Base-by-base conservation (phyloP, 257 asterid genomes). In the Henckelia pumila region DNA sequence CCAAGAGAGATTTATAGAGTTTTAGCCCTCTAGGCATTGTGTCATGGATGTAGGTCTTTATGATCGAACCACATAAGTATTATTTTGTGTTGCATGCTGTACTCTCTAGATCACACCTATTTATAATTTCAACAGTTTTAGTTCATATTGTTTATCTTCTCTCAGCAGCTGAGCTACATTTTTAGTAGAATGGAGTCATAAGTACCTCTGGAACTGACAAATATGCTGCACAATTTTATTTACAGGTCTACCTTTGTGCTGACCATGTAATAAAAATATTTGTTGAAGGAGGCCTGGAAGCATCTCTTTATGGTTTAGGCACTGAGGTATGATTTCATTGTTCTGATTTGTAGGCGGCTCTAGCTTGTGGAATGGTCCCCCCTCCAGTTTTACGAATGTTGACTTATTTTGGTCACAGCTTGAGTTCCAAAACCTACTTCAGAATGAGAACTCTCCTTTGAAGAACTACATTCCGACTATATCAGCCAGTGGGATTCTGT, bases 271-370 rank as follows among this genome's bases (percentile, higher is more conserved):
- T 91, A 75, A 94, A 94, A 79, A 72, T 94, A 64, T 89, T 88
- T 67, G 92, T 77, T 79, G 99, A 94, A 79, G 97, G 78, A 55
- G 99, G 99, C 61, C 73, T 80, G 63, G 96, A 88, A 75, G 83
- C 87, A 78, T 86, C 92, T 67, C 95, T 93, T 71, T 84, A 86
- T 83, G 78, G 88, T 78, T 82, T 94, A 77, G 97, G 97, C 77
- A 86, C 99, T 47, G 99, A 94, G 94, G 99, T 91, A 85, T 67
- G 23, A 35, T 78, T 59, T 67, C 10, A 32, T 53, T 69, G 37
- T 65, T 35, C 26, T 59, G 11, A 29, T 44, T 6, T 73, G 59
- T 58, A 25, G 26, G 26, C 26, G 26, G 26, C 26, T 25, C 26
- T 25, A 60, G 66, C 78, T 32, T 59, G 40, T 37, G 29, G 56